Conservation (phyloP, 257 asterid species). For the Forsythia viridissima region DNA sequence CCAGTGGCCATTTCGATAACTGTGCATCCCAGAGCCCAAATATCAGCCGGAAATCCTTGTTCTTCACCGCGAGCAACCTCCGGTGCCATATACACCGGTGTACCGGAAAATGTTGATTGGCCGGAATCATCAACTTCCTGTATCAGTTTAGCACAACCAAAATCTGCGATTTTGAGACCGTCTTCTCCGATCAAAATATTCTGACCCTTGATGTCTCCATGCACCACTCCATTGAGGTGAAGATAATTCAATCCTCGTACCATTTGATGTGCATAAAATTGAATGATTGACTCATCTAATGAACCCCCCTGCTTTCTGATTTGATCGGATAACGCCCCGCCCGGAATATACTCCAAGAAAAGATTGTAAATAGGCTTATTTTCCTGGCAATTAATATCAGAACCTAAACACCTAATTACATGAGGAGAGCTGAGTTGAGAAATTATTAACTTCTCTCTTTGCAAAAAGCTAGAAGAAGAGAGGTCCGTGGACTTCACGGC, state of each 20-base stretch:
- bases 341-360: slow-evolving; percentile 67
- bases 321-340: slow-evolving; percentile 73
- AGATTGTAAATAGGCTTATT: slow-evolving; percentile 43
- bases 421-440: slow-evolving; percentile 68
- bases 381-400: slow-evolving; percentile 37
- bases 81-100: slow-evolving; percentile 92
- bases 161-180: slow-evolving; percentile 68
- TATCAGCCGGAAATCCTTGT: slow-evolving; percentile 74
- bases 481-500: slow-evolving; percentile 72
- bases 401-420: slow-evolving; percentile 59
- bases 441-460: slow-evolving; percentile 45
- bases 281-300: slow-evolving; percentile 43
- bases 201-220: slow-evolving; percentile 76
- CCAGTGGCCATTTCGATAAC: slow-evolving; percentile 90
- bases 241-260: slow-evolving; percentile 61
- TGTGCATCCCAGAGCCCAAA: slow-evolving; percentile 84
- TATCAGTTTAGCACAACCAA: slow-evolving; percentile 63
- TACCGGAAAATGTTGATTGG: slow-evolving; percentile 47
- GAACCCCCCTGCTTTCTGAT: slow-evolving; percentile 55
- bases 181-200: slow-evolving; percentile 53
- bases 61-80: slow-evolving; percentile 88
- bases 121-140: slow-evolving; percentile 9
- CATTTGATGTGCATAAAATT: slow-evolving; percentile 39
- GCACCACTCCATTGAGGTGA: slow-evolving; percentile 57
- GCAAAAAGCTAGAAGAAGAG: slow-evolving; percentile 43